Conservation (phyloP, 345 rosid species). For the Gossypium turneri region DNA sequence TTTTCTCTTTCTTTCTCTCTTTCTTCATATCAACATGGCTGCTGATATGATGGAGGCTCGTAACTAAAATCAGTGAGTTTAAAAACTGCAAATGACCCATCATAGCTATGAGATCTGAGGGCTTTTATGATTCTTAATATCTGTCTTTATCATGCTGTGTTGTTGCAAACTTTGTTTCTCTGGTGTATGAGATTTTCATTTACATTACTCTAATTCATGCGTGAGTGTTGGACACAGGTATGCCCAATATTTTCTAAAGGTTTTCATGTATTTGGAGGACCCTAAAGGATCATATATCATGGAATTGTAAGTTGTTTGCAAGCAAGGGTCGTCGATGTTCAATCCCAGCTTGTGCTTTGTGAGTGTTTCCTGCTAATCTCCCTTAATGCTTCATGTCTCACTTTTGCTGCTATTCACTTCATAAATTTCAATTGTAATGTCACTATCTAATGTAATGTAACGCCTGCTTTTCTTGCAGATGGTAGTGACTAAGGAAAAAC, state of each 20-base stretch:
- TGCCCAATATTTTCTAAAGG: neutral
- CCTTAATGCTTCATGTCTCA: neutral
- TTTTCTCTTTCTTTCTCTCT: constrained; percentile 8
- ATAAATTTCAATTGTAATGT: neutral
- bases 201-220: neutral
- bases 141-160: neutral
- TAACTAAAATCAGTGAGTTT: constrained; percentile 6
- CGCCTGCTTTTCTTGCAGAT: too few relatives aligned
- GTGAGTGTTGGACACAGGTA: neutral
- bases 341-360: too few relatives aligned
- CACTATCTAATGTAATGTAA: neutral
- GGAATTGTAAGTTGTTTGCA: neutral
- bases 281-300: neutral
- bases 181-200: neutral
- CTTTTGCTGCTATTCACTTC: neutral
- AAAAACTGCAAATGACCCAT: constrained; percentile 16
- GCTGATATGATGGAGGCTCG: neutral
- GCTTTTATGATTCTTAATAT: neutral
- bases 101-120: constrained; percentile 31
- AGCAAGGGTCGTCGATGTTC: neutral
- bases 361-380: neutral
- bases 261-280: neutral
- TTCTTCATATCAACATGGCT: neutral
- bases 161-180: neutral
- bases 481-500: too few relatives aligned